phyloP scores from a whole-genome alignment of 2,329 filamentous ascomycete species.

The Penicillium glabrum region DNA sequence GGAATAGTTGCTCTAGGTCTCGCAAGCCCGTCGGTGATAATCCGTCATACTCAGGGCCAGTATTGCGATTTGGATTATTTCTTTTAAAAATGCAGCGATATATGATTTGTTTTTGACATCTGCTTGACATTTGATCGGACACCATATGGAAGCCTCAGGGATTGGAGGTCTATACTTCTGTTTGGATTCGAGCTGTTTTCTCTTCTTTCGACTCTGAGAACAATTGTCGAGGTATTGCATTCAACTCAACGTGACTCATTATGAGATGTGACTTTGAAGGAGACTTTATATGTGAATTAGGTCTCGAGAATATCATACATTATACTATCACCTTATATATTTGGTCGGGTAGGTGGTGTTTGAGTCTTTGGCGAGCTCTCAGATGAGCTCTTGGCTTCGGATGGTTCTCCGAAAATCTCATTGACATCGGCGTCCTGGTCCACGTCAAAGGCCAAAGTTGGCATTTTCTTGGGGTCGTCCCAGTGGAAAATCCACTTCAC shows the following conservation, averaged over 20 bases:
- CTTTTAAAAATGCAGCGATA: no score
- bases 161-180: no score
- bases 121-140: no score
- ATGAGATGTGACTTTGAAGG: background rate
- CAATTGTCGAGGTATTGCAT: background rate
- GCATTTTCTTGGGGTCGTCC: slow-evolving; percentile 22
- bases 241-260: background rate
- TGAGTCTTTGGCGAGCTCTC: background rate
- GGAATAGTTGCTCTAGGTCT: no score
- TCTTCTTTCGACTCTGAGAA: no score
- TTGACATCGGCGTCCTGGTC: slow-evolving; percentile 5
- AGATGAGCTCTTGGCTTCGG: background rate
- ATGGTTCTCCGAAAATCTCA: slow-evolving; percentile 7
- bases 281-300: background rate
- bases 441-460: slow-evolving; percentile 12
- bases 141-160: no score
- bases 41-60: no score
- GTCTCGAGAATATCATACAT: background rate
- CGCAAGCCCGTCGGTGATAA: no score
- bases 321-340: background rate
- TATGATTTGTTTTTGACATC: no score
- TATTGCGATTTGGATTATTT: no score
- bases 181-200: no score
- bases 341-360: background rate
- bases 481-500: slow-evolving; percentile 31